A percentile compares a stretch with the other conserved stretches of the same genome.
phyloP scores from a whole-genome alignment of 441 rosid genomes.

The Adansonia rubrostipa region DNA sequence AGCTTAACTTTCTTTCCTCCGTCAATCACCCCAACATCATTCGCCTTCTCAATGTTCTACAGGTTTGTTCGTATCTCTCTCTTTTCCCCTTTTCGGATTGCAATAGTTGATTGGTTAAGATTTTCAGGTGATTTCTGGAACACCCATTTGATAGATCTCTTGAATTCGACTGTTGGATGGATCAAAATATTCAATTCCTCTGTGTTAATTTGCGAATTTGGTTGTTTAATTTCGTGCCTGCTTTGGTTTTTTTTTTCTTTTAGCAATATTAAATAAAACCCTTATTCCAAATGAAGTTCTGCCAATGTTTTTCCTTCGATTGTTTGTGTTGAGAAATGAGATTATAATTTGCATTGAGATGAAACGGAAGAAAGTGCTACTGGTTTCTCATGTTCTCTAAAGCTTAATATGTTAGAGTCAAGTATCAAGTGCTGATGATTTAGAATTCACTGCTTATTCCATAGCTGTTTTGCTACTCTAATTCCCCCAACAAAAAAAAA shows the following conservation, averaged over 20 bases:
- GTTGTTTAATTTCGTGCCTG: neutral
- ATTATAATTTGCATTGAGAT: neutral
- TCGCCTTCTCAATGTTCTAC: slow-evolving; percentile 46
- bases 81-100: neutral
- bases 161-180: neutral
- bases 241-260: neutral
- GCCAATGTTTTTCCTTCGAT: neutral
- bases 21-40: slow-evolving; percentile 63
- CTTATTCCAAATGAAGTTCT: neutral
- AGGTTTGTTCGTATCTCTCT: slow-evolving; percentile 33
- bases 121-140: neutral
- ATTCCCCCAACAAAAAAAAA: neutral
- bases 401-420: neutral
- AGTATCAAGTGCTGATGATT: neutral
- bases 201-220: neutral
- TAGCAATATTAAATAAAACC: neutral
- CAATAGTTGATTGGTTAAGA: neutral
- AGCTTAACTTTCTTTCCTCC: slow-evolving; percentile 57
- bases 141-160: slow-evolving; percentile 3
- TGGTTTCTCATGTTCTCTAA: neutral
- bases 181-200: neutral
- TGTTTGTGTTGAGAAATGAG: neutral
- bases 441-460: neutral
- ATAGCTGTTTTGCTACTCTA: neutral
- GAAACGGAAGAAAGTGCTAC: neutral